phyloP scores from a whole-genome alignment of 2,329 filamentous ascomycete genomes.

The Rhynchosporium graminicola region DNA sequence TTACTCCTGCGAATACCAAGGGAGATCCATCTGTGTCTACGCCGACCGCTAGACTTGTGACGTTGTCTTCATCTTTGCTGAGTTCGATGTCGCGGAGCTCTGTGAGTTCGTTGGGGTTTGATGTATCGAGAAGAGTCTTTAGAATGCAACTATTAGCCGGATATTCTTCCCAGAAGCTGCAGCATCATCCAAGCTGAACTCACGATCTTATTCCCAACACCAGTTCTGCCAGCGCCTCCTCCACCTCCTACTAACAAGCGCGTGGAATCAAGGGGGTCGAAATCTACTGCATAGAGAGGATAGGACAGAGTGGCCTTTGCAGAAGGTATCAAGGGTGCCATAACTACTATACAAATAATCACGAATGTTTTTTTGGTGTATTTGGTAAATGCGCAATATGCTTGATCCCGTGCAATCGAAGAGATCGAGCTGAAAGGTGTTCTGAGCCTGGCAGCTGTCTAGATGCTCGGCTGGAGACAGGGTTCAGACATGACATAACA shows the following conservation, averaged over 20 bases:
- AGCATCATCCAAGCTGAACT: slow-evolving; percentile 39
- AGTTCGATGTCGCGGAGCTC: slow-evolving; percentile 73
- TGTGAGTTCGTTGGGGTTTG: slow-evolving; percentile 48
- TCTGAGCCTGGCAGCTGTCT: slow-evolving; percentile 1
- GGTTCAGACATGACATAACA: neutral
- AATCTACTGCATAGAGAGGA: slow-evolving; percentile 84
- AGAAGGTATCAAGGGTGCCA: slow-evolving; percentile 38
- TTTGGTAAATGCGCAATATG: too few relatives aligned
- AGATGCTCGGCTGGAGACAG: slow-evolving; percentile 12
- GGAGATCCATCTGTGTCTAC: slow-evolving; percentile 57
- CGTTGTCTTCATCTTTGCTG: slow-evolving; percentile 83
- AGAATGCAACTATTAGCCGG: slow-evolving; percentile 10
- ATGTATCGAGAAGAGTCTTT: slow-evolving; percentile 40
- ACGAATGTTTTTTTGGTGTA: too few relatives aligned
- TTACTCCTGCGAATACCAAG: slow-evolving; percentile 75
- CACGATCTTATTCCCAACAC: slow-evolving; percentile 86
- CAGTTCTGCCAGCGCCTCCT: slow-evolving; percentile 77
- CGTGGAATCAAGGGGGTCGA: slow-evolving; percentile 76
- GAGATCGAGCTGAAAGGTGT: neutral
- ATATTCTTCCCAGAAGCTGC: neutral
- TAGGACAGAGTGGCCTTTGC: slow-evolving; percentile 62
- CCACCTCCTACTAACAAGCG: slow-evolving; percentile 83
- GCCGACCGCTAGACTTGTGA: slow-evolving; percentile 77
- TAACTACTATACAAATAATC: slow-evolving; percentile 13
- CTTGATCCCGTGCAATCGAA: too few relatives aligned